These are phyloP conservation scores for Salix brachista DNA, from an alignment of 345 rosid genomes.

Conservation along the genomic window DNA sequence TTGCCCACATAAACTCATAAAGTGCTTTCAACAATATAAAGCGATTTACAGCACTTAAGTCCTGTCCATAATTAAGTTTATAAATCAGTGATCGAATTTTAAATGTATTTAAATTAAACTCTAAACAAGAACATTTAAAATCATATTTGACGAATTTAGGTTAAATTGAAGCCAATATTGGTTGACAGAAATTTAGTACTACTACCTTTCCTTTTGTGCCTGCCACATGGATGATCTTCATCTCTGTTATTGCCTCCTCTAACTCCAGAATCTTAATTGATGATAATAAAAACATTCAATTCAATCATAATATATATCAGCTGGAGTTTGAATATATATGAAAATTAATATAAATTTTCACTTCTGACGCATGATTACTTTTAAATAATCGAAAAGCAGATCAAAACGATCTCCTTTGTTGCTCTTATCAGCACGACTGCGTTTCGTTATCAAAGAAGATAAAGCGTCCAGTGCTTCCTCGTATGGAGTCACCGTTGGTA, in stretches of 20 bases:
- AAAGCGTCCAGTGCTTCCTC: slow-evolving; percentile 69
- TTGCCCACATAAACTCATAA: background rate
- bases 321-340: background rate
- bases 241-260: slow-evolving; percentile 59
- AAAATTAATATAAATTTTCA: background rate
- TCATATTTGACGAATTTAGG: background rate
- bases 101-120: background rate
- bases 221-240: slow-evolving; percentile 92
- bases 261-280: slow-evolving; percentile 63
- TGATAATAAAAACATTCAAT: background rate
- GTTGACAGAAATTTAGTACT: background rate
- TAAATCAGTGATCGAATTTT: background rate
- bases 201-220: slow-evolving; percentile 96
- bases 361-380: slow-evolving; percentile 33
- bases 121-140: background rate
- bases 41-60: background rate
- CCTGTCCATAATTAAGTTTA: background rate
- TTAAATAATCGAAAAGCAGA: slow-evolving; percentile 67
- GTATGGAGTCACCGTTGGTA: slow-evolving; percentile 29
- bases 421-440: slow-evolving; percentile 61
- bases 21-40: background rate
- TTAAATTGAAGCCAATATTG: background rate
- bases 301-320: background rate
- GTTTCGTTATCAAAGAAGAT: slow-evolving; percentile 80
- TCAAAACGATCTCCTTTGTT: slow-evolving; percentile 70